Base-by-base conservation (phyloP, 75 land plant species). In the Cryptomeria japonica region DNA sequence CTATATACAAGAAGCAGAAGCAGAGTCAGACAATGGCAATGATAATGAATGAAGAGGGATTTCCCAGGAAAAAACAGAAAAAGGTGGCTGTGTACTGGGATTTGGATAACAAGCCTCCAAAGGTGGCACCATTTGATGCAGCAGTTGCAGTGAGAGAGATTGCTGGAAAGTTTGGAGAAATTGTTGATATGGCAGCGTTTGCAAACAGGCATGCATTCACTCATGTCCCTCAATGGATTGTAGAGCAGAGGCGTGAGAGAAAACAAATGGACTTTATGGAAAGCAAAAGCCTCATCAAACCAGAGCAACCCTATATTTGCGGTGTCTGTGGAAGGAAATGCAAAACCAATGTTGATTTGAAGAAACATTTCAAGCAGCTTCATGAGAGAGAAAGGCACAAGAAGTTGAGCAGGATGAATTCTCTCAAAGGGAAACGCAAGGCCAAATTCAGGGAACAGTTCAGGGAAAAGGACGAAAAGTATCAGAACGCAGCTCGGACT, bases 21-120 rank as follows among this genome's bases (percentile, higher is more conserved):
- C 34, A 75, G 77, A 75, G 37, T 36, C 15, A 12, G 77, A 14
- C 37, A 75, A 32, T 75, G 13, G 10, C 70, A 64, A 25, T 64
- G n/a, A 31, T 3, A 32, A 75, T 25, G 16, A 75, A 32, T 72
- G 77, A 75, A 11, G 77, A 75, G 77, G 38, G 12, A 16, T 75
- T 75, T 32, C 37, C 37, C 85, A 36, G 91, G 32, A 84, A 92
- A 28, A 91, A 88, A 77, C 90, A 72, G 78, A 89, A 90, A 80
- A 94, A 86, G 76, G 98, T 95, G 22, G 93, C 94, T 34, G 89
- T 96, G 73, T 90, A 94, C 25, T 96, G 98, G 98, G 98, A 96
- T 88, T 90, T 96, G 61, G 98, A 96, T 90, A 96, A 96, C 93
- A 96, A 96, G 86, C 98, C 98, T 14, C 97, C 98, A 10, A 93